Evolutionary conservation across 495 filamentous ascomycete genomes (phyloP), one percentile per base, ranked within the genome.

Genomic region (Podospora sp.): DNA sequence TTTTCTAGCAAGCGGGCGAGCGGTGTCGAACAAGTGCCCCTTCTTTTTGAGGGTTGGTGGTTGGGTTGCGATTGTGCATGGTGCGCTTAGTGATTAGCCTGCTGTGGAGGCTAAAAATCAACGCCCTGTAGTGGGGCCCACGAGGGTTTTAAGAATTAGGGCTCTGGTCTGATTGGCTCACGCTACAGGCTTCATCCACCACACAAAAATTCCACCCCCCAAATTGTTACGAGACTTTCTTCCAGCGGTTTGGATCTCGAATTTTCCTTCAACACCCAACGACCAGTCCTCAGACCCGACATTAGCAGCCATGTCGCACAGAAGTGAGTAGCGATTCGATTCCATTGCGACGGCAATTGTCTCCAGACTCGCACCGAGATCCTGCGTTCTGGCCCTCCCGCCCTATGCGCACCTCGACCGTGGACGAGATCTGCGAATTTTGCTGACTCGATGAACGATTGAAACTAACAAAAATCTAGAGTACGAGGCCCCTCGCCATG

Each of bases 401-500:
- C 40, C 12, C 40, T 2, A 46, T 46, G 5, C 40, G 40, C 40
- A 46, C 12, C 9, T 46, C 40, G 4, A 11, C 40, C 9, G 40
- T 11, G 40, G 40, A 46, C 12, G 12, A 46, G 2, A 6, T 46
- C 12, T 59, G 27, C 16, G 57, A 14, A 12, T 18, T 6, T 58
- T 59, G 9, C 27, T 8, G 18, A 8, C 16, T 27, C 56, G 33
- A 21, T 6, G 24, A 4, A 16, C 21, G 63, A 57, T 25, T 46
- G 59, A 70, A 51, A 24, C 65, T 74, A 50, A 76, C 73, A 62
- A 60, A 11, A 75, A 89, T 86, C 82, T 89, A 82, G 92, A 93
- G 85, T 93, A 86, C 84, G 91, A 87, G 77, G 96, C 96, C 76
- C 96, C 96, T 78, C 92, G 96, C 76, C 96, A 99, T 86, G 96